phyloP scores from a whole-genome alignment of 139 green algal genomes.

The Tetraselmis striata region DNA sequence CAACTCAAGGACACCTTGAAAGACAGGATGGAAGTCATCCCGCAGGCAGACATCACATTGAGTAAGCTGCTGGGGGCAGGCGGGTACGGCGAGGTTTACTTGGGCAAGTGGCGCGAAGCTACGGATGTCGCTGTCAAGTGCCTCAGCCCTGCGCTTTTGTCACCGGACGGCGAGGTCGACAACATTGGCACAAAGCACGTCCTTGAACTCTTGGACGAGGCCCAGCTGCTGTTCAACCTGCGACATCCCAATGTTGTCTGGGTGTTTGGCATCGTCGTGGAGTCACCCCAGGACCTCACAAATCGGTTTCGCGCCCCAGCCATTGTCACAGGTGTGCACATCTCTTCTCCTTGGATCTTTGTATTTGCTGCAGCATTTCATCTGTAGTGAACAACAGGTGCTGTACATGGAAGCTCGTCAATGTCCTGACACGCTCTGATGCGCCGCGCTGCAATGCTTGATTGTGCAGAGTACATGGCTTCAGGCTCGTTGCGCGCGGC shows the following conservation, averaged over 20 bases:
- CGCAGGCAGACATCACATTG: not conserved
- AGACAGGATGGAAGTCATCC: not conserved
- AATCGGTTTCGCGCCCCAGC: not conserved
- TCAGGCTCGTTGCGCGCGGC: conserved; percentile 51
- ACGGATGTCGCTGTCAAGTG: conserved; percentile 67
- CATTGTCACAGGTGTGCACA: not conserved
- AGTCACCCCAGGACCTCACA: not conserved
- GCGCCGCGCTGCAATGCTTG: too few species aligned
- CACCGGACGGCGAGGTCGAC: conserved; percentile 15
- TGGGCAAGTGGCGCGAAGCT: conserved; percentile 45
- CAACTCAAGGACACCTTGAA: not conserved
- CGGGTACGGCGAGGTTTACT: conserved; percentile 54
- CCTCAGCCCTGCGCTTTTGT: conserved; percentile 61
- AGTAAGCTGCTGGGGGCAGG: conserved; percentile 50
- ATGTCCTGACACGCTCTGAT: too few species aligned
- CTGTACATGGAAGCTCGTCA: too few species aligned
- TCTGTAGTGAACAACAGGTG: too few species aligned
- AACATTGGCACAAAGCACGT: conserved; percentile 33
- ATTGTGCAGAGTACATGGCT: conserved; percentile 64
- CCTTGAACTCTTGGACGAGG: conserved; percentile 54
- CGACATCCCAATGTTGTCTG: conserved; percentile 54
- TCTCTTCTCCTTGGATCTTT: too few species aligned
- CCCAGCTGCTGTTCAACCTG: conserved; percentile 49
- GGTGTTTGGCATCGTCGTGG: conserved; percentile 72
- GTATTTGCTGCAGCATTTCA: too few species aligned